Base-by-base conservation (phyloP, 495 filamentous ascomycete species). In the Cairneyella variabilis region DNA sequence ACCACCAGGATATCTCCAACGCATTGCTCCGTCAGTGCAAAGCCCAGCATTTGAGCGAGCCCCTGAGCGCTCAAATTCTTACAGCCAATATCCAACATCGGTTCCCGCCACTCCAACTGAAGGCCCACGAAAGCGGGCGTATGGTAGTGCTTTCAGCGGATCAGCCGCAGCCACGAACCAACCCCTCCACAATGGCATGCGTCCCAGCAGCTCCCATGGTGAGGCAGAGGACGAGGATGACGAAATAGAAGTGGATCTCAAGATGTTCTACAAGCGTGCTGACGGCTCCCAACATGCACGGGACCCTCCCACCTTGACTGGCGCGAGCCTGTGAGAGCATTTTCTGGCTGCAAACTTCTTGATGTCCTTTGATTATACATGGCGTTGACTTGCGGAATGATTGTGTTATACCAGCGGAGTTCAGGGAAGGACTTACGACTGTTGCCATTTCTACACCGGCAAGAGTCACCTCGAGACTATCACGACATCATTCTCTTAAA, bases 191-290 rank as follows among this genome's bases (percentile, higher is more conserved):
- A 76, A 81, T 58, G 77, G 77, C 43, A 75, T 74, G 69, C 75
- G 79, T 20, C 75, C 76, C 8, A 68, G 70, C 44, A 61, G 58
- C n/a, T 68, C 72, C 3, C 43, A 64, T 65, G 67, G 73, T 48
- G 59, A 63, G 25, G 69, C 38, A 8, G 17, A 71, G 27, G 50
- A 68, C 12, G 69, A 66, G 9, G 67, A 69, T 36, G 51, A 42
- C 0, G 48, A 52, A 0, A 17, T 54, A 22, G 23, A 44, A 14
- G 36, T 16, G 18, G 36, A 50, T 10, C 14, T 40, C 9, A 62
- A 67, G 36, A 73, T 80, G 75, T 63, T 64, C 21, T 80, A 80
- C 59, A 78, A 76, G 61, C 71, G 77, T 47, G 77, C 77, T 32
- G 54, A 58, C 39, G 61, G 61, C 12, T 40, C 8, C 41, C n/a